A percentile compares a stretch with the other conserved stretches of the same genome.
Conservation (phyloP, 768 basidiomycete species). For the Collybia sp. region DNA sequence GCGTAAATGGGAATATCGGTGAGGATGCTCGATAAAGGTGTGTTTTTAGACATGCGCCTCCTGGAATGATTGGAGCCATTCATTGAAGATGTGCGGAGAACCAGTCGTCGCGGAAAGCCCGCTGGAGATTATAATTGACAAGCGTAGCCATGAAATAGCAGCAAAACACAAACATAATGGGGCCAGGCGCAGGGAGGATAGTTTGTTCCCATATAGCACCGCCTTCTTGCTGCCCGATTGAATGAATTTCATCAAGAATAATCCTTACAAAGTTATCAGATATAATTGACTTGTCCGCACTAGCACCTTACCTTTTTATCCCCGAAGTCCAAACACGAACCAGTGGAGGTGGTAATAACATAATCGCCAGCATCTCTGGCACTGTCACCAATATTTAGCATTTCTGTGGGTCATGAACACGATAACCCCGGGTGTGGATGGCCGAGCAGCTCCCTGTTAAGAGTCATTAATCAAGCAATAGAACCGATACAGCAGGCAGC, state of each 20-base stretch:
- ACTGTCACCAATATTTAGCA: conserved; percentile 76
- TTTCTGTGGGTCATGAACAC: conserved; percentile 55
- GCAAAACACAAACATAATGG: conserved; percentile 52
- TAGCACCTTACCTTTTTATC: conserved; percentile 45
- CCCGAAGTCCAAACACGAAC: conserved; percentile 58
- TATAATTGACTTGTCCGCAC: background rate
- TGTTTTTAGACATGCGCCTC: conserved; percentile 53
- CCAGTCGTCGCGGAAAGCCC: conserved; percentile 74
- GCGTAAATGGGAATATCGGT: conserved; percentile 71
- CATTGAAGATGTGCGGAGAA: conserved; percentile 56
- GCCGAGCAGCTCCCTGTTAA: conserved; percentile 55
- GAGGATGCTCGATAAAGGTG: conserved; percentile 55
- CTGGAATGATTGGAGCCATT: conserved; percentile 63
- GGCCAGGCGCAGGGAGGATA: conserved; percentile 64
- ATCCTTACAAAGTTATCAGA: conserved; percentile 36
- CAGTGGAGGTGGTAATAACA: conserved; percentile 65
- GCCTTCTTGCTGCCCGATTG: conserved; percentile 65
- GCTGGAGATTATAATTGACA: conserved; percentile 20
- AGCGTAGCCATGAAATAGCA: background rate
- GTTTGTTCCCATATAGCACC: conserved; percentile 75
- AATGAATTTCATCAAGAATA: conserved; percentile 64
- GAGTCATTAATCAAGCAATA: background rate
- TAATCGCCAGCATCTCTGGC: conserved; percentile 63
- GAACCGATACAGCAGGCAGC: conserved; percentile 12
- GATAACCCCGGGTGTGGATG: conserved; percentile 61